Conservation (phyloP, 208 protist genomes). For the Acanthamoeba rhysodes region DNA sequence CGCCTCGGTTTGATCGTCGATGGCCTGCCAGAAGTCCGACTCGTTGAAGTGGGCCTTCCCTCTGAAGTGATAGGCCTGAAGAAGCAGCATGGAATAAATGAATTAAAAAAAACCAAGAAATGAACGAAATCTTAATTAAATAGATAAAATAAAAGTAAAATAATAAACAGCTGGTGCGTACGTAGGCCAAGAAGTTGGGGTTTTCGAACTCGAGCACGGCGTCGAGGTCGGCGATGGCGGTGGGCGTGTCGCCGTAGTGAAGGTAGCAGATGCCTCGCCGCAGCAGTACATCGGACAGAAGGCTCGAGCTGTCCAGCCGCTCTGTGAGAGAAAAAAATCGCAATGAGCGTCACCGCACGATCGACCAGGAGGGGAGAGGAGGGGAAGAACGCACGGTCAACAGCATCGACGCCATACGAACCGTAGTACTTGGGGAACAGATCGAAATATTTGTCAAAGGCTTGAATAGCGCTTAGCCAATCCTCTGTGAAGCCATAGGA, state of each 20-base stretch:
- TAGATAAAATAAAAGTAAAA: no score
- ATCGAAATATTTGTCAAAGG: slow-evolving; percentile 17
- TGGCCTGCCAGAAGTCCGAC: slow-evolving; percentile 4
- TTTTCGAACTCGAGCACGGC: neutral
- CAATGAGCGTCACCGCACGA: neutral
- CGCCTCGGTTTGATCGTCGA: slow-evolving; percentile 8
- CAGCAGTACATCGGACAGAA: slow-evolving; percentile 2
- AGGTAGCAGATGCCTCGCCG: slow-evolving; percentile 7
- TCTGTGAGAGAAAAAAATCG: neutral
- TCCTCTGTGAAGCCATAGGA: neutral
- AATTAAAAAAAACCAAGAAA: neutral
- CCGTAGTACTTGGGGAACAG: neutral
- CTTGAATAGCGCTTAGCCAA: neutral
- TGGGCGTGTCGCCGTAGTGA: neutral
- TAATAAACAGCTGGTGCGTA: neutral
- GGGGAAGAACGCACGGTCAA: neutral
- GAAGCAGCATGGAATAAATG: neutral
- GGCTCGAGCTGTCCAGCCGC: neutral
- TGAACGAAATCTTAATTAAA: neutral
- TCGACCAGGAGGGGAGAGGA: neutral
- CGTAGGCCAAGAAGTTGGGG: neutral
- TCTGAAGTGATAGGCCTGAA: neutral
- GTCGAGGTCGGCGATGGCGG: neutral
- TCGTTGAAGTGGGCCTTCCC: slow-evolving; percentile 10
- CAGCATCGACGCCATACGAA: neutral